Conservation (phyloP, 129 eudicot species). For the Flaveria sonorensis region DNA sequence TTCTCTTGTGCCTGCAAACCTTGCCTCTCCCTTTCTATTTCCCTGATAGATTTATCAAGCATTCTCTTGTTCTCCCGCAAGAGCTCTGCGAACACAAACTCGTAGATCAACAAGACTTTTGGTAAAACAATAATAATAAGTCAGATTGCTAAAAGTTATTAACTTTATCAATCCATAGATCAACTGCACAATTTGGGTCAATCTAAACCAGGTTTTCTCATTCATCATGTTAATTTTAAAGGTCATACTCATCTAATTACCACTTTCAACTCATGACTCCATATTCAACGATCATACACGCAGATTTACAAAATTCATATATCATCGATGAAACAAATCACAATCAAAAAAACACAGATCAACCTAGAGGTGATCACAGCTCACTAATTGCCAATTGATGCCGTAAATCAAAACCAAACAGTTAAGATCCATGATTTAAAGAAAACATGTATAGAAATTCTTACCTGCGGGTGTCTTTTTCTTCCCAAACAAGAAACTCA, state of each 20-base stretch:
- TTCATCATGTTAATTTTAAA: neutral
- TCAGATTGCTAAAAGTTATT: neutral
- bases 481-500: constrained; percentile 49
- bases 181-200: neutral
- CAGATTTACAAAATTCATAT: neutral
- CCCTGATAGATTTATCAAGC: constrained; percentile 94
- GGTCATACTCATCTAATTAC: neutral
- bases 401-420: constrained; percentile 2
- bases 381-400: neutral
- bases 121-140: neutral
- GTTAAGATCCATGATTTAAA: neutral
- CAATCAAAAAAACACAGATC: constrained; percentile 8
- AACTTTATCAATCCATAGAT: neutral
- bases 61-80: constrained; percentile 93
- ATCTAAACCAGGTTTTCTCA: neutral
- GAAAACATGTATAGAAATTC: constrained; percentile 5
- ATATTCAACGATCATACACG: constrained; percentile 7
- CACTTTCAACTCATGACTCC: neutral
- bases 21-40: constrained; percentile 91
- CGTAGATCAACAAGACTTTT: neutral
- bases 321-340: constrained; percentile 21
- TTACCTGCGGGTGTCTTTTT: constrained; percentile 48
- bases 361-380: neutral
- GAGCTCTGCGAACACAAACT: constrained; percentile 52
- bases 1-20: constrained; percentile 92